A percentile compares a stretch with the other conserved stretches of the same genome.
These are phyloP conservation scores for Hyaloscypha bicolor DNA, from an alignment of 495 filamentous ascomycete species.

Conservation along the genomic window DNA sequence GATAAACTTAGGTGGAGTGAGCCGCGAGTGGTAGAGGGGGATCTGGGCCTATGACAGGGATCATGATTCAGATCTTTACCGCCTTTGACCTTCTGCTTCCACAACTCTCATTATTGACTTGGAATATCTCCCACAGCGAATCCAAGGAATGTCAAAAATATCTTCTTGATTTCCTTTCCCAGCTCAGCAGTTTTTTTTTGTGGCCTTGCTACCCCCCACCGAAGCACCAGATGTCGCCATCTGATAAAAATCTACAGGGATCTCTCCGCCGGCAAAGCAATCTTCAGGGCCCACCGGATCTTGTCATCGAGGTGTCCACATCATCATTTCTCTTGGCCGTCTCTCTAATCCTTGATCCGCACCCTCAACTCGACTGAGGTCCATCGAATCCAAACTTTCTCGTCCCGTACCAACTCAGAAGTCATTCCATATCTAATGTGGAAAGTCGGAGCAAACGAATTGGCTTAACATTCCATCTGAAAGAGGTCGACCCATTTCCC, in stretches of 20 bases:
- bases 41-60: not conserved
- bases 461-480: not conserved
- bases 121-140: too few relatives aligned
- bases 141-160: too few relatives aligned
- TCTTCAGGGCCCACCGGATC: not conserved
- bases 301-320: not conserved
- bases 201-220: not conserved
- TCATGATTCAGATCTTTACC: not conserved
- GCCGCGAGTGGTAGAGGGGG: not conserved
- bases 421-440: not conserved
- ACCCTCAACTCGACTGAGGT: not conserved
- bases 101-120: not conserved
- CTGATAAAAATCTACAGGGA: not conserved
- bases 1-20: not conserved
- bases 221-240: not conserved
- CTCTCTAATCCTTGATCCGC: not conserved
- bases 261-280: not conserved
- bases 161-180: too few relatives aligned
- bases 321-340: not conserved
- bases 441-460: not conserved
- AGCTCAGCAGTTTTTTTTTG: too few relatives aligned
- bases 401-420: not conserved
- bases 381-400: not conserved
- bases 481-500: not conserved
- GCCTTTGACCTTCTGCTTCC: not conserved